These are phyloP conservation scores for Amaranthus cruentus DNA, from an alignment of 148 eudicot species.

Conservation along the genomic window DNA sequence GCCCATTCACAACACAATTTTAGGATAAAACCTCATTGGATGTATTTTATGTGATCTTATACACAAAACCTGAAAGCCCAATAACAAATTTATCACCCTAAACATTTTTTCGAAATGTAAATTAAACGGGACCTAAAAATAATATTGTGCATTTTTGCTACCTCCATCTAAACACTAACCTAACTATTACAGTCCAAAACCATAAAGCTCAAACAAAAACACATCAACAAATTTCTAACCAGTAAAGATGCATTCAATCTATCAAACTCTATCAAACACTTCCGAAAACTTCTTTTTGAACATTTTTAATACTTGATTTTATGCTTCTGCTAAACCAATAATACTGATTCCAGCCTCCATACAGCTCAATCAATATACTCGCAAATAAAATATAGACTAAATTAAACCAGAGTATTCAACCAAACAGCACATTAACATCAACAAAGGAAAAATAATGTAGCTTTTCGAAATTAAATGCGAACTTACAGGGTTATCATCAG, in stretches of 20 bases:
- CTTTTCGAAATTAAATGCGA: background rate
- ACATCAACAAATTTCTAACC: background rate
- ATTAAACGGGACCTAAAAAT: too few species aligned
- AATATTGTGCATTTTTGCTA: too few species aligned
- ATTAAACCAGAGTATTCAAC: background rate
- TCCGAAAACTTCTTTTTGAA: too few species aligned
- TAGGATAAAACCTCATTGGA: too few species aligned
- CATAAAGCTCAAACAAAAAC: background rate
- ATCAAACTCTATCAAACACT: background rate
- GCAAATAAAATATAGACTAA: background rate
- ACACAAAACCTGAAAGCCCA: background rate
- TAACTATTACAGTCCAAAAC: background rate
- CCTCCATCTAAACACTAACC: slow-evolving; percentile 1
- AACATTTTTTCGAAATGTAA: background rate
- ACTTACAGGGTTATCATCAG: slow-evolving; percentile 37
- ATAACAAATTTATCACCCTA: background rate
- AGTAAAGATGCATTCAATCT: background rate
- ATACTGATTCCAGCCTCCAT: background rate
- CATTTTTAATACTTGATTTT: too few species aligned
- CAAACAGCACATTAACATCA: background rate
- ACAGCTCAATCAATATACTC: too few species aligned
- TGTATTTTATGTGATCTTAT: too few species aligned
- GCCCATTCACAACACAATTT: too few species aligned
- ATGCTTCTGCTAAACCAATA: too few species aligned
- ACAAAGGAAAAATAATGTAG: background rate